Percentiles rank a stretch among this genome's conserved stretches.
Evolutionary conservation across 2,329 filamentous ascomycete species (phyloP).

Genomic region (Elsinoe ampelina): DNA sequence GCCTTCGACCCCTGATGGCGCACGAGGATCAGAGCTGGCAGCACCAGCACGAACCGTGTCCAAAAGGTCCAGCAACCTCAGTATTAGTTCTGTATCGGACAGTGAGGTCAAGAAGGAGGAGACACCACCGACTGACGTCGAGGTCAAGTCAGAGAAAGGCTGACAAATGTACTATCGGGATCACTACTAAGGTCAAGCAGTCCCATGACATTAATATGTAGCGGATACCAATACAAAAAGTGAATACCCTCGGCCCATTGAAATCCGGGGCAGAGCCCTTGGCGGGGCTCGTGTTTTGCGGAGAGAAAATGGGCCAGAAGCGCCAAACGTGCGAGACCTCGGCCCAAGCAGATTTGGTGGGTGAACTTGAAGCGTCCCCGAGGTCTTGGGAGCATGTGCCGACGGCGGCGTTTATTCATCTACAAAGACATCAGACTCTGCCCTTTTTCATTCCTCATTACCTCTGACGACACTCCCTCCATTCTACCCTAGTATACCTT

Average conservation of each 20-base stretch:
- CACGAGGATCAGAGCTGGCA: neutral
- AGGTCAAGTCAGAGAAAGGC: conserved; percentile 12
- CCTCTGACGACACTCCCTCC: neutral
- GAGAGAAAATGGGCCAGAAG: neutral
- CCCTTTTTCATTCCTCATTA: neutral
- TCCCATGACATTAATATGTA: too few species aligned
- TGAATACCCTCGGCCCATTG: neutral
- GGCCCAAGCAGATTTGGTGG: conserved; percentile 6
- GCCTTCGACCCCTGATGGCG: conserved; percentile 11
- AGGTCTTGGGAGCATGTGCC: conserved; percentile 3
- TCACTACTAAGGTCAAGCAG: too few species aligned
- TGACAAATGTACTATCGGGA: neutral
- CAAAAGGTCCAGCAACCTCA: conserved; percentile 17
- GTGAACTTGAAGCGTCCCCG: neutral
- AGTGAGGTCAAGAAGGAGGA: conserved; percentile 16
- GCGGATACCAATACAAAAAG: neutral
- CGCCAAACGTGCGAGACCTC: neutral
- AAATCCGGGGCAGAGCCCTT: neutral
- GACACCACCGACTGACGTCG: conserved; percentile 17
- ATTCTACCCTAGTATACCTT: neutral
- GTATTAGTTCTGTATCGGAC: conserved; percentile 14
- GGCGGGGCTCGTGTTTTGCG: neutral
- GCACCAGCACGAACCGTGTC: conserved; percentile 1
- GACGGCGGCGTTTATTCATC: conserved; percentile 11
- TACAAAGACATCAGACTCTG: conserved; percentile 4